Evolutionary conservation across 805 yeast genomes (phyloP).

Genomic region (Saccharomycopsis lassenensis): DNA sequence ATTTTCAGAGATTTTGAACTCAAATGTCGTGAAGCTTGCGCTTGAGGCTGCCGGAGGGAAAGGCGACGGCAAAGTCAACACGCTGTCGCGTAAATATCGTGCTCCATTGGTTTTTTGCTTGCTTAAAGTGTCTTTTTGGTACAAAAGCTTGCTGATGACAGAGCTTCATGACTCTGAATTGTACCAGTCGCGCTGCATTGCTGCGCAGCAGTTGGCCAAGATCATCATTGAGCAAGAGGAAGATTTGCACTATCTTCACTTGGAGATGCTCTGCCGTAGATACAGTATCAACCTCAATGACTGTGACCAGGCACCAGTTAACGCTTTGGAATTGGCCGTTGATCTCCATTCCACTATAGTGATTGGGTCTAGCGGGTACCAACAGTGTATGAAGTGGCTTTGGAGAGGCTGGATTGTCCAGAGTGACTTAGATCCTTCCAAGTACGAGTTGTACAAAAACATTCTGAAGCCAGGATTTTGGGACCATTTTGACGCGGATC

Average conservation of each 20-base stretch:
- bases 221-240: conserved; percentile 51
- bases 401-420: conserved; percentile 94
- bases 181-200: conserved; percentile 45
- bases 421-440: conserved; percentile 54
- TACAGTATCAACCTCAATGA: conserved; percentile 56
- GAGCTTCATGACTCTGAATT: conserved; percentile 63
- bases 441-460: conserved; percentile 54
- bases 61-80: conserved; percentile 44
- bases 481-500: conserved; percentile 68
- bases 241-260: conserved; percentile 51
- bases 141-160: conserved; percentile 41
- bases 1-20: conserved; percentile 30
- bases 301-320: conserved; percentile 50
- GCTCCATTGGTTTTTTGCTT: conserved; percentile 61
- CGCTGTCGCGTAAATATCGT: conserved; percentile 51
- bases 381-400: conserved; percentile 77
- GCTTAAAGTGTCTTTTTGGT: conserved; percentile 73
- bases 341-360: conserved; percentile 73
- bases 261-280: conserved; percentile 68
- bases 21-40: conserved; percentile 47
- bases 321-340: conserved; percentile 75
- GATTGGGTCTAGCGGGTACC: conserved; percentile 73
- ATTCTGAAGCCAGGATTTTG: conserved; percentile 42
- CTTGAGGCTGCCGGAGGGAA: conserved; percentile 73
- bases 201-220: conserved; percentile 70